A percentile compares a stretch with the other conserved stretches of the same genome.
phyloP scores from a whole-genome alignment of 2,329 filamentous ascomycete species.

The Fusarium stilboides region DNA sequence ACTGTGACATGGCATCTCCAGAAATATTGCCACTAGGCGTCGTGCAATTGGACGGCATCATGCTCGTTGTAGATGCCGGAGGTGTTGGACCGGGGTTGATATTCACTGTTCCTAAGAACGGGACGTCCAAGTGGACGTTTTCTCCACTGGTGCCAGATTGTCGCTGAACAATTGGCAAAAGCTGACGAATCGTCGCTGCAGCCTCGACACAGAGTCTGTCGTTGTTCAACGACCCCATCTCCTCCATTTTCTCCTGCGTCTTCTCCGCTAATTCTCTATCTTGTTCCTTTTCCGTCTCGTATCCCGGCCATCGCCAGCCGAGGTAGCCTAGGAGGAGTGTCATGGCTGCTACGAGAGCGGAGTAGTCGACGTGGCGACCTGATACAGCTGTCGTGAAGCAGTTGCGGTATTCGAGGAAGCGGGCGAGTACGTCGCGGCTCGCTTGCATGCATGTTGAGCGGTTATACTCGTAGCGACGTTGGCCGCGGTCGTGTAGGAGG shows the following conservation, averaged over 20 bases:
- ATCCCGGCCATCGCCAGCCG: constrained; percentile 53
- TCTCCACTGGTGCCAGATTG: constrained; percentile 30
- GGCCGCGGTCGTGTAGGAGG: constrained; percentile 62
- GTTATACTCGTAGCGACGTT: constrained; percentile 64
- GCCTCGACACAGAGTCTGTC: constrained; percentile 61
- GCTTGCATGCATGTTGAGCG: constrained; percentile 61
- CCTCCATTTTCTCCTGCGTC: constrained; percentile 56
- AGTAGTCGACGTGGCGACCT: constrained; percentile 66
- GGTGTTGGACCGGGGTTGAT: constrained; percentile 53
- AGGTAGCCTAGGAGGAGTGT: constrained; percentile 67
- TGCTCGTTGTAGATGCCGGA: constrained; percentile 24
- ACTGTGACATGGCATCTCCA: constrained; percentile 18
- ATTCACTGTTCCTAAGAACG: constrained; percentile 64
- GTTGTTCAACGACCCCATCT: constrained; percentile 56
- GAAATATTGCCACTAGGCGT: constrained; percentile 24
- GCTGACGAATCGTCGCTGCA: constrained; percentile 60
- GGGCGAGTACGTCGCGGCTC: constrained; percentile 65
- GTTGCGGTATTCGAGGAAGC: constrained; percentile 64
- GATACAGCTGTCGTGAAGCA: constrained; percentile 39
- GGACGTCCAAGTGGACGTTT: constrained; percentile 59
- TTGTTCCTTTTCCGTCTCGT: constrained; percentile 38
- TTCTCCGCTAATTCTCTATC: constrained; percentile 58
- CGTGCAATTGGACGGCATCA: constrained; percentile 31
- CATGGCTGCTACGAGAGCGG: constrained; percentile 66
- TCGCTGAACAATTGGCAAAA: constrained; percentile 60